Conservation (phyloP, 441 rosid genomes). For the Biscutella laevigata region DNA sequence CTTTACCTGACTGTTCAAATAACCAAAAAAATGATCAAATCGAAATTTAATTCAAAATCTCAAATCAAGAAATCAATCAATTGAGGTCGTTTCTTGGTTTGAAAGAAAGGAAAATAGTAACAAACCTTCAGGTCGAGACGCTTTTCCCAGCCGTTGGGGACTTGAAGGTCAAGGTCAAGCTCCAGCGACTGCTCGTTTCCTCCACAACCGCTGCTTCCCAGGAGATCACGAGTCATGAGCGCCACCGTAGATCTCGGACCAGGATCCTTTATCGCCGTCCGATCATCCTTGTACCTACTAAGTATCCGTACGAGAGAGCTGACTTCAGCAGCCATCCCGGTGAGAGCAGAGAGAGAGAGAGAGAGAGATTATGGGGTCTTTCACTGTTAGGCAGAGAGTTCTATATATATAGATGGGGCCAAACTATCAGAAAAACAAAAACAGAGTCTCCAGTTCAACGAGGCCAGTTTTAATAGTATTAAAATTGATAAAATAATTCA, state of each 20-base stretch:
- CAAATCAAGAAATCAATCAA: too few species aligned
- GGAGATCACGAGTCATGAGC: constrained; percentile 64
- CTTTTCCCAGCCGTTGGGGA: constrained; percentile 83
- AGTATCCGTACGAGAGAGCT: constrained; percentile 39
- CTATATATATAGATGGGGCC: constrained; percentile 29
- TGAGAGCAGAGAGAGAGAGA: neutral
- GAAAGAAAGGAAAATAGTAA: neutral
- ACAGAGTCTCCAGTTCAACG: neutral
- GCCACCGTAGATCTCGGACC: constrained; percentile 31
- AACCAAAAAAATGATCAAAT: neutral
- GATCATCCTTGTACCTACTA: constrained; percentile 34
- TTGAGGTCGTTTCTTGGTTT: too few species aligned
- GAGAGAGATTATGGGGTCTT: constrained; percentile 3
- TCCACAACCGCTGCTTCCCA: constrained; percentile 26
- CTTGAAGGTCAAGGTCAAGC: constrained; percentile 74
- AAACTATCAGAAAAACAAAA: neutral
- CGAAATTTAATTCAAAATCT: too few species aligned
- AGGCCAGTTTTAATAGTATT: constrained; percentile 24
- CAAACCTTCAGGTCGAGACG: constrained; percentile 74
- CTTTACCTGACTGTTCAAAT: constrained; percentile 70
- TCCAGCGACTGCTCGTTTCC: constrained; percentile 36
- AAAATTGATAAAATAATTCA: too few species aligned
- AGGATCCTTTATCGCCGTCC: constrained; percentile 27
- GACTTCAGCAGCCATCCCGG: constrained; percentile 65
- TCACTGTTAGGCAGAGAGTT: constrained; percentile 5